A percentile compares a stretch with the other conserved stretches of the same genome.
Evolutionary conservation across 306 rosid genomes (phyloP).

Genomic region (Prosopis cineraria): DNA sequence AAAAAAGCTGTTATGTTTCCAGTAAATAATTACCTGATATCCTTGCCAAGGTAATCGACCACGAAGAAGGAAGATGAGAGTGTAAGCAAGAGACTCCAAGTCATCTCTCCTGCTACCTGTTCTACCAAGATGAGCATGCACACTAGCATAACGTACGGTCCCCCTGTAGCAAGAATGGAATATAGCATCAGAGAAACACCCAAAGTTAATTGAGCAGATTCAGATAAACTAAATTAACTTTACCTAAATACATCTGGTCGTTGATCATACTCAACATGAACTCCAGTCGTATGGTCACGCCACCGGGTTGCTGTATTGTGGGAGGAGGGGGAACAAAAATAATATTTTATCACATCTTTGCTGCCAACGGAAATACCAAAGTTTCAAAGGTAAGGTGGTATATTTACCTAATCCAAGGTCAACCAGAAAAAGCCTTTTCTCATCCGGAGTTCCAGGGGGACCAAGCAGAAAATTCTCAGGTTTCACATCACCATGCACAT

Average conservation of each 20-base stretch:
- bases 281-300: conserved; percentile 58
- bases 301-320: conserved; percentile 57
- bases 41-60: conserved; percentile 89
- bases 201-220: neutral
- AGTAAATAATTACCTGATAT: conserved; percentile 57
- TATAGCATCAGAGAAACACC: conserved; percentile 24
- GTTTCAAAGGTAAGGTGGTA: neutral
- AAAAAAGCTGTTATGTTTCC: neutral
- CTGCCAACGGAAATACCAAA: neutral
- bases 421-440: conserved; percentile 65
- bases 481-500: conserved; percentile 78
- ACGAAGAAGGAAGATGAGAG: conserved; percentile 69
- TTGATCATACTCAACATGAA: conserved; percentile 82
- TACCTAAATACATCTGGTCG: conserved; percentile 84
- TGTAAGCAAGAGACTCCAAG: conserved; percentile 79
- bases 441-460: conserved; percentile 64
- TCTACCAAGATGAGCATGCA: conserved; percentile 87
- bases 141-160: conserved; percentile 78
- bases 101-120: conserved; percentile 91
- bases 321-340: neutral
- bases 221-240: conserved; percentile 10
- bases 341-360: neutral
- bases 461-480: conserved; percentile 82
- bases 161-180: conserved; percentile 52
- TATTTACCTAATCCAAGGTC: conserved; percentile 69